Base-by-base conservation (phyloP, 2,329 filamentous ascomycete species). In the Orbilia quercus region DNA sequence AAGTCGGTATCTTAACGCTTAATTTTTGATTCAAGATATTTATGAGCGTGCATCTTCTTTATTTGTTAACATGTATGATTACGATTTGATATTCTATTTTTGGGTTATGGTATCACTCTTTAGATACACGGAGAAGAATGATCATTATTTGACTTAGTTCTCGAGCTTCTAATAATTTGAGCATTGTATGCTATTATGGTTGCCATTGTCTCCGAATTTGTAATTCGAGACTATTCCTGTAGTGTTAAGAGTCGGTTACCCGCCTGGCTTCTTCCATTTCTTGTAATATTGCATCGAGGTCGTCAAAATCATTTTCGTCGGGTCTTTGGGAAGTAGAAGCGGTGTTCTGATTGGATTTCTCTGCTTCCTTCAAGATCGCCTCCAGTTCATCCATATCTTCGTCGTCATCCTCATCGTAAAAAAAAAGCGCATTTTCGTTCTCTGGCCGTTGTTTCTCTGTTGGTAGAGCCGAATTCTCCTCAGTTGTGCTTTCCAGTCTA, bases 101-200 rank as follows among this genome's bases (percentile, higher is more conserved):
- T n/a, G n/a, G n/a, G n/a, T n/a, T n/a, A n/a, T n/a, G n/a, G n/a
- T n/a, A n/a, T n/a, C n/a, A n/a, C n/a, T n/a, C n/a, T n/a, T n/a
- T n/a, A n/a, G n/a, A n/a, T n/a, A n/a, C n/a, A n/a, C n/a, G n/a
- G n/a, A n/a, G n/a, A n/a, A n/a, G n/a, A n/a, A n/a, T n/a, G n/a
- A n/a, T n/a, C n/a, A n/a, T n/a, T n/a, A n/a, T n/a, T n/a, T n/a
- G n/a, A n/a, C n/a, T n/a, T n/a, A n/a, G n/a, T n/a, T n/a, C n/a
- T n/a, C n/a, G n/a, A n/a, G n/a, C n/a, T n/a, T n/a, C n/a, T n/a
- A n/a, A n/a, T n/a, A n/a, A n/a, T n/a, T n/a, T n/a, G n/a, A n/a
- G n/a, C n/a, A n/a, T n/a, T n/a, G n/a, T n/a, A n/a, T n/a, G 87
- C 87, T 38, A 85, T 86, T 87, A 92, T 88, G 0, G 85, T 88